phyloP scores from a whole-genome alignment of 805 yeast species.

The Nakazawaea sp. region DNA sequence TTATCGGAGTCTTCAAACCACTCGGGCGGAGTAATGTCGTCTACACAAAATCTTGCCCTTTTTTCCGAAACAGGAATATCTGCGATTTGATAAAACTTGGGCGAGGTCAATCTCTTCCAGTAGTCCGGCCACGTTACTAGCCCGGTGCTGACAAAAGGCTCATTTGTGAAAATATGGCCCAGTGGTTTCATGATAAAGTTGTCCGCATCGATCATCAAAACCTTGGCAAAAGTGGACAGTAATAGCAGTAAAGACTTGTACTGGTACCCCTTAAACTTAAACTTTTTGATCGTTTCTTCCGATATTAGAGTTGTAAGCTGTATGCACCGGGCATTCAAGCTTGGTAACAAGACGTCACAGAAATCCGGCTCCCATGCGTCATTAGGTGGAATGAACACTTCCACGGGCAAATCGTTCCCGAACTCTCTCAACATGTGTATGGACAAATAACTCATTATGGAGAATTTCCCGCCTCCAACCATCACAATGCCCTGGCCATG shows the following conservation, averaged over 20 bases:
- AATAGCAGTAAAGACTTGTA: slow-evolving; percentile 41
- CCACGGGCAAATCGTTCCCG: slow-evolving; percentile 43
- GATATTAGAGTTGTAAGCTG: slow-evolving; percentile 40
- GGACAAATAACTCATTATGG: slow-evolving; percentile 53
- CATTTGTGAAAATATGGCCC: slow-evolving; percentile 43
- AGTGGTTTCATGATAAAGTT: slow-evolving; percentile 42
- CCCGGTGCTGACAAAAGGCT: slow-evolving; percentile 48
- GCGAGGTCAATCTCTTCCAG: slow-evolving; percentile 51
- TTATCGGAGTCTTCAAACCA: slow-evolving; percentile 13
- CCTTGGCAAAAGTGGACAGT: slow-evolving; percentile 46
- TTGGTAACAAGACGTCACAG: slow-evolving; percentile 34
- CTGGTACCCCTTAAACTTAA: slow-evolving; percentile 39
- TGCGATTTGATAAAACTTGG: slow-evolving; percentile 38
- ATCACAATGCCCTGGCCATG: slow-evolving; percentile 56
- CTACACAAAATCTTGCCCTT: slow-evolving; percentile 24
- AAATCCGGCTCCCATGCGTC: slow-evolving; percentile 39
- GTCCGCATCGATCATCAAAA: slow-evolving; percentile 45
- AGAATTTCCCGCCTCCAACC: slow-evolving; percentile 71
- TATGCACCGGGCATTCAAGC: slow-evolving; percentile 56
- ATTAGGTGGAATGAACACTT: slow-evolving; percentile 37
- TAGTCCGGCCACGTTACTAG: slow-evolving; percentile 55
- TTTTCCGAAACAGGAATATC: slow-evolving; percentile 25
- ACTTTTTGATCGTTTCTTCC: slow-evolving; percentile 34
- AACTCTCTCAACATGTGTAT: slow-evolving; percentile 37
- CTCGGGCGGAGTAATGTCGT: slow-evolving; percentile 18